Evolutionary conservation across 192 early-diverging fungal genomes (phyloP), one percentile per base, ranked within the genome.

Genomic region (Phlyctochytrium planicorne): DNA sequence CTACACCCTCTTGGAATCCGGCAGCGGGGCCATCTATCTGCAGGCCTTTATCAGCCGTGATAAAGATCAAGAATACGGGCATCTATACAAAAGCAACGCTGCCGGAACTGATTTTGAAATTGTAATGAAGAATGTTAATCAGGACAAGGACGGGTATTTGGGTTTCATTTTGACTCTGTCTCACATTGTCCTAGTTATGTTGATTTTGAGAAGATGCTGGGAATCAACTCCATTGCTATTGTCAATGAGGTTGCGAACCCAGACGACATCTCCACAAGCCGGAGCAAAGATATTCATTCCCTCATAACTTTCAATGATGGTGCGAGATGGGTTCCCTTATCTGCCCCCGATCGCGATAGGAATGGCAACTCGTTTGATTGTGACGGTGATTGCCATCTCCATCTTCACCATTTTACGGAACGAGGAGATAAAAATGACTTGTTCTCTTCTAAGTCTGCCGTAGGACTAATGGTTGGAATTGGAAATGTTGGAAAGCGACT

Each of bases 231-330:
- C 12, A 88, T 94, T 73, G 85, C 91, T 24, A 61, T 99, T 2
- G 90, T 89, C 24, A 99, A 99, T 70, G 83, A 85, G 34, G 91
- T 98, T 2, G 67, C 72, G 34, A 98, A 98, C 59, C 72, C 81
- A 0, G 81, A 87, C 29, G 84, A 89, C 1, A 74, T 96, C 57
- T 78, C 79, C 24, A 24, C 24, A 6, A 73, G 73, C 17, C 81
- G 78, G 25, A 74, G 77, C 3, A 68, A 67, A 36, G 96, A 96
- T 75, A 69, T 95, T 52, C 86, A 79, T 47, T 88, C 92, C 0
- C 78, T 87, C 65, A 93, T 97, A 27, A 91, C 89, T 30, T 96
- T 88, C 82, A 91, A 95, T 66, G 94, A 96, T 68, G 96, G 94
- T 4, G 57, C 70, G 34, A 55, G 50, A 1, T 76, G 69, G 70